These are phyloP conservation scores for Metschnikowia colocasiae DNA, from an alignment of 805 yeast species.

Conservation along the genomic window DNA sequence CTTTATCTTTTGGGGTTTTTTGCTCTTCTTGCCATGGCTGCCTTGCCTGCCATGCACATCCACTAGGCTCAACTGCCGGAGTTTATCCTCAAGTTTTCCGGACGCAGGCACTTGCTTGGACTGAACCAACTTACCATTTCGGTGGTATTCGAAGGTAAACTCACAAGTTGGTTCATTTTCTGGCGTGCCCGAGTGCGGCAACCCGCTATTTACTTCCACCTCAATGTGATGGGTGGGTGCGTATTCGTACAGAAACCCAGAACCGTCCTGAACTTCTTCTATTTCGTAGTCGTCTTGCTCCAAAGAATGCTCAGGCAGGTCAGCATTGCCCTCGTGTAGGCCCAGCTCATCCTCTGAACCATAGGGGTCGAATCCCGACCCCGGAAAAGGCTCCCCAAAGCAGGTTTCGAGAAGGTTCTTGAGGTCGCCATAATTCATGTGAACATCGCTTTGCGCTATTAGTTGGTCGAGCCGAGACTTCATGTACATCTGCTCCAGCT, in stretches of 20 bases:
- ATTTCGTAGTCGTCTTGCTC: constrained; percentile 38
- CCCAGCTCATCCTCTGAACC: constrained; percentile 41
- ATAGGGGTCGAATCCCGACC: constrained; percentile 21
- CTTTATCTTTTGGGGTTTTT: constrained; percentile 11
- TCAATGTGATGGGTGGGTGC: constrained; percentile 39
- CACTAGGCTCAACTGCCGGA: constrained; percentile 29
- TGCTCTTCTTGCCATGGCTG: constrained; percentile 13
- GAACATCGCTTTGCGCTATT: constrained; percentile 5
- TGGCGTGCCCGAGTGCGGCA: constrained; percentile 28
- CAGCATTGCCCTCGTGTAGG: constrained; percentile 32
- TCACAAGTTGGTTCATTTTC: constrained; percentile 41
- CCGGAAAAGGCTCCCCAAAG: constrained; percentile 5
- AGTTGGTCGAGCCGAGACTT: constrained; percentile 11
- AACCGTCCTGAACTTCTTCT: constrained; percentile 31
- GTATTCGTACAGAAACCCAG: constrained; percentile 27
- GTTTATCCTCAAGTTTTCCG: constrained; percentile 36
- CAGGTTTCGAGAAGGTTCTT: constrained; percentile 11
- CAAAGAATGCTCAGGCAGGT: constrained; percentile 13
- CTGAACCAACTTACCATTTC: constrained; percentile 33
- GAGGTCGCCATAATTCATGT: constrained; percentile 11
- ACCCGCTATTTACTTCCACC: constrained; percentile 36
- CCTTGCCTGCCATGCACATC: constrained; percentile 8
- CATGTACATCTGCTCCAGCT: constrained; percentile 11
- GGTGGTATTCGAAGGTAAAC: constrained; percentile 43
- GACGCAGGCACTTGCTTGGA: constrained; percentile 27